Base-by-base conservation (phyloP, 495 filamentous ascomycete species). In the Alectoria sarmentosa region DNA sequence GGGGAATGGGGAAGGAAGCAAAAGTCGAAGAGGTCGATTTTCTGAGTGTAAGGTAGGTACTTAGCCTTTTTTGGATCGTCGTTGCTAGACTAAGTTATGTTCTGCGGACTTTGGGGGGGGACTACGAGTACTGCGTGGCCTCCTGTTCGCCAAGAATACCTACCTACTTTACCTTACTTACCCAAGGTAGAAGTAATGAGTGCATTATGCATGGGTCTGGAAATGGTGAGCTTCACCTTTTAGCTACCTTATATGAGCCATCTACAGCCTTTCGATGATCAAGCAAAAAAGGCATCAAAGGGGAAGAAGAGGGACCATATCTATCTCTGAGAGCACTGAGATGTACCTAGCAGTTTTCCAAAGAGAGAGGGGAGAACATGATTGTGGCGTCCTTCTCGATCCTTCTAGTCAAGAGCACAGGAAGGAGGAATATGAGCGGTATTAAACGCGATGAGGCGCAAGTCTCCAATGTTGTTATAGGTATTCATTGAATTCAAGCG, bases 1-100 rank as follows among this genome's bases (percentile, higher is more conserved):
- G 63, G 60, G 63, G 72, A 63, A 37, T 37, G 4, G 36, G 36
- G 65, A 60, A 65, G 67, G 67, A 66, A 72, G 69, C 28, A 59
- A 49, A 59, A 65, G 55, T 64, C n/a, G 42, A 64, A 58, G 54
- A 62, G 61, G 9, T 46, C 38, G 38, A 14, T 42, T 56, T 63
- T 58, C n/a, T 58, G 54, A 65, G 44, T 60, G 62, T 57, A n/a
- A n/a, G n/a, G n/a, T n/a, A n/a, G n/a, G n/a, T n/a, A n/a, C n/a
- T n/a, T n/a, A 64, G 57, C 13, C 36, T 67, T 62, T 66, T 60
- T 44, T 44, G 60, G 60, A 32, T 63, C 61, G 28, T 42, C 39
- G 61, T 63, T 55, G 49, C 61, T 63, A 49, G n/a, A n/a, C n/a
- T n/a, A n/a, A n/a, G n/a, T 57, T 63, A 48, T 63, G n/a, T 63